Evolutionary conservation across 2,329 filamentous ascomycete species (phyloP).

Genomic region (Cladobotryum protrusum): DNA sequence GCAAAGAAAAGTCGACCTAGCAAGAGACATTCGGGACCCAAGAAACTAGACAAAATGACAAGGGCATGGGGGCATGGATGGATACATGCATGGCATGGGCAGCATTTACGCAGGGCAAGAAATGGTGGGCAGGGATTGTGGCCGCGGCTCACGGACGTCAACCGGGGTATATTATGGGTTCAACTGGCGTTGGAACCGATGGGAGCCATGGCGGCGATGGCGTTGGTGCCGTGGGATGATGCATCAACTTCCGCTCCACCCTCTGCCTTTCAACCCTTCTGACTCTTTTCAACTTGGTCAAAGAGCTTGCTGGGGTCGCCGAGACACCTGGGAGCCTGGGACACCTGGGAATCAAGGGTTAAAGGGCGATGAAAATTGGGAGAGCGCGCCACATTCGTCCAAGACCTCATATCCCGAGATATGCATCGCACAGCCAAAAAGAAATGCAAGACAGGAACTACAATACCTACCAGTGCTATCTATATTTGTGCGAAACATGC

Average conservation of each 20-base stretch:
- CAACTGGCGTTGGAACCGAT: not conserved
- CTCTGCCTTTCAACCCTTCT: not conserved
- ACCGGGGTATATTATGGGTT: slow-evolving; percentile 1
- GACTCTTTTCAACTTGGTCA: not conserved
- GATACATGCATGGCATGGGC: not conserved
- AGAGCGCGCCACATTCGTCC: slow-evolving; percentile 2
- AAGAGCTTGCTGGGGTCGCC: slow-evolving; percentile 1
- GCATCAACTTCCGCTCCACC: not conserved
- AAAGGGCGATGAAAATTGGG: slow-evolving; percentile 1
- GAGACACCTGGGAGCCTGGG: slow-evolving; percentile 4
- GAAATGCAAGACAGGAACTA: slow-evolving; percentile 7
- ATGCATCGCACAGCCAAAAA: slow-evolving; percentile 8
- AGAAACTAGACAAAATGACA: too few species aligned
- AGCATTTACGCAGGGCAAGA: slow-evolving; percentile 8
- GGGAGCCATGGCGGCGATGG: slow-evolving; percentile 2
- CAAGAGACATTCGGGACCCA: too few species aligned
- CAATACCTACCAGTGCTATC: not conserved
- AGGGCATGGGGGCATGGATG: not conserved
- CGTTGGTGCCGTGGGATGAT: slow-evolving; percentile 4
- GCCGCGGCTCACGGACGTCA: slow-evolving; percentile 12
- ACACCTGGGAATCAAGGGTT: not conserved
- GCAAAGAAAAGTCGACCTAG: not conserved
- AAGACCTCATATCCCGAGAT: slow-evolving; percentile 6
- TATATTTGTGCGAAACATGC: too few species aligned
- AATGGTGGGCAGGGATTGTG: slow-evolving; percentile 2